Evolutionary conservation across 2,329 filamentous ascomycete species (phyloP).

Genomic region (Fusarium duplospermum): DNA sequence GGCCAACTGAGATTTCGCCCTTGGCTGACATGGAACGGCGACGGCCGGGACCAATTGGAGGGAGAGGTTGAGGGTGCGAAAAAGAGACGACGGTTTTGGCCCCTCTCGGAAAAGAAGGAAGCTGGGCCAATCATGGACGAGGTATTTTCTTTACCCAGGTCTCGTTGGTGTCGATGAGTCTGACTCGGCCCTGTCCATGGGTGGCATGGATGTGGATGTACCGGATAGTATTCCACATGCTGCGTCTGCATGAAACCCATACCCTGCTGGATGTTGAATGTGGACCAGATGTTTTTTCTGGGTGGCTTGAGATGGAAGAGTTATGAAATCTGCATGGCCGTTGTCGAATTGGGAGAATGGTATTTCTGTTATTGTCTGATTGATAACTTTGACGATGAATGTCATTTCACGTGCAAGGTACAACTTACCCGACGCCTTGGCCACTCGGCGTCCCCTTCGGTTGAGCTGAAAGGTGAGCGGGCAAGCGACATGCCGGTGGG

Average conservation of each 20-base stretch:
- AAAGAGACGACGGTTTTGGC: not conserved
- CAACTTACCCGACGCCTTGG: not conserved
- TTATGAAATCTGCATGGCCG: not conserved
- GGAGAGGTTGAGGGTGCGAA: not conserved
- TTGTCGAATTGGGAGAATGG: not conserved
- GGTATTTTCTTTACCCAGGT: conserved; percentile 36
- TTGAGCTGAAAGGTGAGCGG: conserved; percentile 1
- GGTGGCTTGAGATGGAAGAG: not conserved
- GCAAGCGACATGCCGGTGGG: conserved; percentile 4
- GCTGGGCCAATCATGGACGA: conserved; percentile 28
- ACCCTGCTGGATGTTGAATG: not conserved
- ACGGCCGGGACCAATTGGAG: conserved; percentile 1
- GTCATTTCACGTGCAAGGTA: conserved; percentile 10
- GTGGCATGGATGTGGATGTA: not conserved
- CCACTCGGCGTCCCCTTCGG: conserved; percentile 8
- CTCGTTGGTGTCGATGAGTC: conserved; percentile 22
- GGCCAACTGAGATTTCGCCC: not conserved
- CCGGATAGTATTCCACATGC: conserved; percentile 1
- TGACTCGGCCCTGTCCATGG: conserved; percentile 29
- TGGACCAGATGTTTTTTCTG: not conserved
- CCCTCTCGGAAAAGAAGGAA: not conserved
- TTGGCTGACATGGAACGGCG: not conserved
- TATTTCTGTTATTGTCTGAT: not conserved
- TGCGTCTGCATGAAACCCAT: not conserved
- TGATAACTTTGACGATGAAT: not conserved